Conservation (phyloP, 2,329 filamentous ascomycete species). For the Daldinia sp. region DNA sequence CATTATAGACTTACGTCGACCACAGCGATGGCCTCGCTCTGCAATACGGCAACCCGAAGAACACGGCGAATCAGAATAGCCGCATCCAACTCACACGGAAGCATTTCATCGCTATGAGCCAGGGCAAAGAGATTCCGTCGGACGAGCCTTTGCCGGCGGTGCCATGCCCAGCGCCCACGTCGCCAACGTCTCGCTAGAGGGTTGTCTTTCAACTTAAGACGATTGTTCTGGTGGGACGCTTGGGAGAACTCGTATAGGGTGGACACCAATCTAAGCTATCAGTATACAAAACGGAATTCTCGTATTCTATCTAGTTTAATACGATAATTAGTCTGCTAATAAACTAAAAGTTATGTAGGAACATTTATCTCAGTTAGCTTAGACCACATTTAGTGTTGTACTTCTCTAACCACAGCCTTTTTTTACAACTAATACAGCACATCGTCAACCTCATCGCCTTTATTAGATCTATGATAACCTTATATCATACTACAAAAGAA, state of each 20-base stretch:
- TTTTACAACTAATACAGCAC: too few species aligned
- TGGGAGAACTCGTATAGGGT: neutral
- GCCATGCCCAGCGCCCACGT: constrained; percentile 53
- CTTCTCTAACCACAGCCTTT: too few species aligned
- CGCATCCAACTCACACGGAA: constrained; percentile 58
- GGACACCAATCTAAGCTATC: neutral
- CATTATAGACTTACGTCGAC: constrained; percentile 56
- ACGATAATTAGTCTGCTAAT: too few species aligned
- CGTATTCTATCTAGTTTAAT: neutral
- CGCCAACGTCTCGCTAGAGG: constrained; percentile 20
- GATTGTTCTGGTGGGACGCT: neutral
- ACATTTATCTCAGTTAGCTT: neutral
- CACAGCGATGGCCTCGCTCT: constrained; percentile 60
- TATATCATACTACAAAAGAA: too few species aligned
- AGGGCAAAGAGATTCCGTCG: constrained; percentile 50
- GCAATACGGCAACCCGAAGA: constrained; percentile 59
- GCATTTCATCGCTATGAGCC: constrained; percentile 58
- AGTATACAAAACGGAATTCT: neutral
- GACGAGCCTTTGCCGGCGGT: constrained; percentile 55
- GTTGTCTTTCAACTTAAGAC: neutral
- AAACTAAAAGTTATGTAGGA: neutral
- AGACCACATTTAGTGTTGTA: too few species aligned
- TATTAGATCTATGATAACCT: too few species aligned
- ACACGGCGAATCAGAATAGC: constrained; percentile 54
- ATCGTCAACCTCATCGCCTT: too few species aligned